phyloP scores from a whole-genome alignment of 257 asterid species.

The Rhazya stricta region DNA sequence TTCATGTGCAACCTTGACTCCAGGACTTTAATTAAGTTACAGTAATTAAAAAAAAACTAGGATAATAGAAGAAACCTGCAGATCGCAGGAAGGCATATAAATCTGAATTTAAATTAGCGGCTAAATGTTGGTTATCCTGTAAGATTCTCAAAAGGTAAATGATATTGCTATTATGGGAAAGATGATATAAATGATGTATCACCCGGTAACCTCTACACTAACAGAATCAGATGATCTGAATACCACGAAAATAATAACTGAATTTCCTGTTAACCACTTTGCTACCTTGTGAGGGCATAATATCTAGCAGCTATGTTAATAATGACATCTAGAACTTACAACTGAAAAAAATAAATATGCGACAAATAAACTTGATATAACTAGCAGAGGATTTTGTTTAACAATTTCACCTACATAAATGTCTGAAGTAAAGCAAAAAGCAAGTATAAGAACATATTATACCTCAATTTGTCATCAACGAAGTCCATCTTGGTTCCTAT shows the following conservation, averaged over 20 bases:
- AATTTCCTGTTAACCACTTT: background rate
- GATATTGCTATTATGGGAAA: background rate
- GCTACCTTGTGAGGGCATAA: background rate
- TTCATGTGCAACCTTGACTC: background rate
- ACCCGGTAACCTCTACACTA: background rate
- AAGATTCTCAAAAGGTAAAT: too few species aligned
- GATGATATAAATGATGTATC: background rate
- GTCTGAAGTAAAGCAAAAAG: background rate
- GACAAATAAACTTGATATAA: background rate
- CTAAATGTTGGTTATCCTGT: too few species aligned
- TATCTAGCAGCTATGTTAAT: background rate
- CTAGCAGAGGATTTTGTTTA: background rate
- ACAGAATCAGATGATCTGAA: background rate
- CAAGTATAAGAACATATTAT: background rate
- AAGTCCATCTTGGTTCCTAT: conserved; percentile 43
- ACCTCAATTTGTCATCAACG: conserved; percentile 50
- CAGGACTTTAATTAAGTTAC: background rate
- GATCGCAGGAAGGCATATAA: background rate
- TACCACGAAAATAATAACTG: background rate
- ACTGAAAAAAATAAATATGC: background rate
- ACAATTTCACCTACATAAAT: background rate
- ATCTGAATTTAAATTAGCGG: background rate
- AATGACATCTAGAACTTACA: background rate
- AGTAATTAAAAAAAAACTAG: background rate
- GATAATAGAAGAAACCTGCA: background rate